phyloP scores from a whole-genome alignment of 768 basidiomycete species.

The Hysterangium stoloniferum region DNA sequence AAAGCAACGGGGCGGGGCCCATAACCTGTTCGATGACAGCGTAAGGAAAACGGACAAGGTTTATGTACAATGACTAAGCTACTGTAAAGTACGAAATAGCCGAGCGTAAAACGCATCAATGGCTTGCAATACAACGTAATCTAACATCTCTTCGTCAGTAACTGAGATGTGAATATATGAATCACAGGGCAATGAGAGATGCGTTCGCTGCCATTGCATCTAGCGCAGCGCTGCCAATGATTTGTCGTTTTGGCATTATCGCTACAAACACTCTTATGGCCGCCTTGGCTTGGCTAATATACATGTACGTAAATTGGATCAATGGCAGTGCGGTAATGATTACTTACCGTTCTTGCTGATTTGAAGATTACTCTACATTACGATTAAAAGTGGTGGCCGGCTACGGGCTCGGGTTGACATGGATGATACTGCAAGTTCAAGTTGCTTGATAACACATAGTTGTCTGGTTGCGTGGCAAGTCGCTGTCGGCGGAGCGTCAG shows the following conservation, averaged over 20 bases:
- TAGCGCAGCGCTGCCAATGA: constrained; percentile 42
- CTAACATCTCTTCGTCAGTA: background rate
- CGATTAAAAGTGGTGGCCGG: constrained; percentile 47
- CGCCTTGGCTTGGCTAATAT: constrained; percentile 39
- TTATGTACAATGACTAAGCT: no score
- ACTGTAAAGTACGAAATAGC: no score
- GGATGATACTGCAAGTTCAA: constrained; percentile 31
- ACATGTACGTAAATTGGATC: constrained; percentile 34
- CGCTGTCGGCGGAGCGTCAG: no score
- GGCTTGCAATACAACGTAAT: no score
- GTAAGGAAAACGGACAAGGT: no score
- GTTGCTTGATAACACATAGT: no score
- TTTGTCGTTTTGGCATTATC: constrained; percentile 45
- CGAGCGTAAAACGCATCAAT: no score
- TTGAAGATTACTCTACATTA: constrained; percentile 41
- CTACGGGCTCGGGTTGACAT: constrained; percentile 52
- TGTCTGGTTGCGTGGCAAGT: no score
- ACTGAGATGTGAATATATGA: background rate
- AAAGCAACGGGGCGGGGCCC: no score
- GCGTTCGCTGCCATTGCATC: constrained; percentile 36
- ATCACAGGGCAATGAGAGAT: constrained; percentile 38
- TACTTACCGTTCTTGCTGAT: background rate
- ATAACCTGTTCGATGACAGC: no score
- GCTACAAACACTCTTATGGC: constrained; percentile 42
- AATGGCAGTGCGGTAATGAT: background rate